Evolutionary conservation across 495 filamentous ascomycete genomes (phyloP).

Genomic region (Podospora bellae-mahoneyi): DNA sequence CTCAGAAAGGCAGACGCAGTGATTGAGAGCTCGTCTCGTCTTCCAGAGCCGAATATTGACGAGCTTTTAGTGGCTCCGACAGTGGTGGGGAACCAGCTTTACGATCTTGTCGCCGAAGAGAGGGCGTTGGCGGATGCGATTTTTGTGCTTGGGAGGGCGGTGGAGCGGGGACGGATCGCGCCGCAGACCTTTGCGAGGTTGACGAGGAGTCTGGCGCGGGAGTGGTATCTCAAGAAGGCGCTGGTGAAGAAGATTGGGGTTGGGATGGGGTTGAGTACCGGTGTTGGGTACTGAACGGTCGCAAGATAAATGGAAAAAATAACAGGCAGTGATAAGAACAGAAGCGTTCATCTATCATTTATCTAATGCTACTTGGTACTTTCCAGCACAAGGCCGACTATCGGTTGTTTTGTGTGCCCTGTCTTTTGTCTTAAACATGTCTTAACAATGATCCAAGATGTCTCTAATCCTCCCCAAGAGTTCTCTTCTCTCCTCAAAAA

Average conservation of each 20-base stretch:
- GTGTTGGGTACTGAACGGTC: background rate
- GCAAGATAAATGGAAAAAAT: background rate
- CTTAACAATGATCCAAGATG: background rate
- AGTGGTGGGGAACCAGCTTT: slow-evolving; percentile 26
- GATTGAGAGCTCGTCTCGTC: slow-evolving; percentile 59
- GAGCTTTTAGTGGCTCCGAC: slow-evolving; percentile 90
- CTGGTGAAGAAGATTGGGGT: slow-evolving; percentile 78
- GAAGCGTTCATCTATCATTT: background rate
- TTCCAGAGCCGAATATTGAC: slow-evolving; percentile 62
- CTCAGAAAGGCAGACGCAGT: slow-evolving; percentile 69
- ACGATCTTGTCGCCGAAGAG: slow-evolving; percentile 61
- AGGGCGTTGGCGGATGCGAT: slow-evolving; percentile 74
- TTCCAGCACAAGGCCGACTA: background rate
- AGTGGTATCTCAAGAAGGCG: slow-evolving; percentile 83
- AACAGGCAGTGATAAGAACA: background rate
- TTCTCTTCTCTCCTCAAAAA: no score
- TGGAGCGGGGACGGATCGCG: slow-evolving; percentile 72
- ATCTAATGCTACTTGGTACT: background rate
- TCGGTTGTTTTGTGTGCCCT: background rate
- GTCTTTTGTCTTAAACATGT: background rate
- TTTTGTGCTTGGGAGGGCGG: slow-evolving; percentile 71
- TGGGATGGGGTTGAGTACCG: slow-evolving; percentile 62
- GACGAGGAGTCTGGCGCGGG: slow-evolving; percentile 74
- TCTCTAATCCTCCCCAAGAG: background rate
- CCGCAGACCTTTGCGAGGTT: slow-evolving; percentile 75